phyloP scores from a whole-genome alignment of 805 yeast species.

The Ogataea methylovora region DNA sequence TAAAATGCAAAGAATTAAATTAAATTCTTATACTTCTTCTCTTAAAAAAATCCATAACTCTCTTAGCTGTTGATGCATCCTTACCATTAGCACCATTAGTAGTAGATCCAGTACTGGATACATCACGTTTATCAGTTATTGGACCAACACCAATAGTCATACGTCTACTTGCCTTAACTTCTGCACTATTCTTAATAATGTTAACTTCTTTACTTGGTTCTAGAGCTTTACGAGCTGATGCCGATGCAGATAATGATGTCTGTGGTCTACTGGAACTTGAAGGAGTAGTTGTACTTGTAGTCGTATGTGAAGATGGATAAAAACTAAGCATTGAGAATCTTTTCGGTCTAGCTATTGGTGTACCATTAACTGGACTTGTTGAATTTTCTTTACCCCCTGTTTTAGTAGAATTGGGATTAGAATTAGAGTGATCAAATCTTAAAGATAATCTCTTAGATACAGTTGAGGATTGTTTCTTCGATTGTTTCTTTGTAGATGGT shows the following conservation, averaged over 20 bases:
- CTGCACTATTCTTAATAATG: slow-evolving; percentile 9
- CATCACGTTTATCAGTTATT: slow-evolving; percentile 8
- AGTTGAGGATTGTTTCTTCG: no score
- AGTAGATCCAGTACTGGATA: slow-evolving; percentile 12
- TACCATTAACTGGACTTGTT: no score
- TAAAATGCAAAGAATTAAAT: slow-evolving; percentile 1
- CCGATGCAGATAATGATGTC: slow-evolving; percentile 14
- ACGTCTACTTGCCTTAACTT: slow-evolving; percentile 6
- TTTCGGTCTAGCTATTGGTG: slow-evolving; percentile 21
- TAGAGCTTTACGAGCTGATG: slow-evolving; percentile 13
- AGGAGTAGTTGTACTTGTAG: slow-evolving; percentile 1
- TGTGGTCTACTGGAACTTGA: background rate
- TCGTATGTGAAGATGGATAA: slow-evolving; percentile 13
- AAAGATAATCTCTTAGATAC: no score
- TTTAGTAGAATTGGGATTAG: no score
- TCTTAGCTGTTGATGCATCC: slow-evolving; percentile 69
- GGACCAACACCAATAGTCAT: slow-evolving; percentile 14
- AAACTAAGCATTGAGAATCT: slow-evolving; percentile 26
- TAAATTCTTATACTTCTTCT: slow-evolving; percentile 44
- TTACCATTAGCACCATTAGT: slow-evolving; percentile 22
- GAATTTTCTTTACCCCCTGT: no score
- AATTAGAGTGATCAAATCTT: no score
- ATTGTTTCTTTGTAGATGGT: no score
- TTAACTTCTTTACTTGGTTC: slow-evolving; percentile 28
- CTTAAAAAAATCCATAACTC: slow-evolving; percentile 72